Evolutionary conservation across 176 grass and related monocot genomes (phyloP), one percentile per base, ranked within the genome.

Genomic region (Musa beccarii): DNA sequence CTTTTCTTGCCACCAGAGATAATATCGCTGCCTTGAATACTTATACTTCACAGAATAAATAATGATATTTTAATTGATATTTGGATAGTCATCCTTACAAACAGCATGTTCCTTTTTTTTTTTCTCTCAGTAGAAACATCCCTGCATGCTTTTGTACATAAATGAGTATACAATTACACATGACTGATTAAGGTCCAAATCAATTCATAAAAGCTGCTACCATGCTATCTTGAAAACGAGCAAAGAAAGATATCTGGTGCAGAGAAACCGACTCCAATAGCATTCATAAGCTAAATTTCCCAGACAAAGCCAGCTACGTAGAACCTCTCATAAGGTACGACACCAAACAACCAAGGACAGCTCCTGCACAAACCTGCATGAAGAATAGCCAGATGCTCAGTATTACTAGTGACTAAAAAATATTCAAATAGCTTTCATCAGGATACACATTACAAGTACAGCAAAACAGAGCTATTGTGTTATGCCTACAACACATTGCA

Each of bases 301-400:
- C 3, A 28, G 16, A 29, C 11, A 34, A 14, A 11, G 24, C 65
- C 10, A 9, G 13, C 26, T 29, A 8, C 15, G 12, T 14, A 8
- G 52, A 69, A n/a, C 49, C 16, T 43, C 53, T 75, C 73, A 75
- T 59, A 17, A 59, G 22, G 16, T 29, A 59, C 9, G 73, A 61
- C 43, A 75, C 73, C n/a, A 75, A 29, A 19, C 73, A 75, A 56
- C 73, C 73, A 19, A 75, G 73, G 25, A 61, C 15, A 55, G 73
- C 73, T 49, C 73, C 73, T 61, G 54, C 73, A 49, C 73, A 75
- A 57, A 75, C 73, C 73, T 75, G 73, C 73, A 43, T 19, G 10
- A 11, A 59, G 10, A 70, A 70, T 51, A 52, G 49, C 43, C 11
- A 51, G 49, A 70, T 15, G 21, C 1, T 70, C 68, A 51, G 9